Evolutionary conservation across 495 filamentous ascomycete species (phyloP), one percentile per base, ranked within the genome.

Genomic region (Talaromyces thailandensis): DNA sequence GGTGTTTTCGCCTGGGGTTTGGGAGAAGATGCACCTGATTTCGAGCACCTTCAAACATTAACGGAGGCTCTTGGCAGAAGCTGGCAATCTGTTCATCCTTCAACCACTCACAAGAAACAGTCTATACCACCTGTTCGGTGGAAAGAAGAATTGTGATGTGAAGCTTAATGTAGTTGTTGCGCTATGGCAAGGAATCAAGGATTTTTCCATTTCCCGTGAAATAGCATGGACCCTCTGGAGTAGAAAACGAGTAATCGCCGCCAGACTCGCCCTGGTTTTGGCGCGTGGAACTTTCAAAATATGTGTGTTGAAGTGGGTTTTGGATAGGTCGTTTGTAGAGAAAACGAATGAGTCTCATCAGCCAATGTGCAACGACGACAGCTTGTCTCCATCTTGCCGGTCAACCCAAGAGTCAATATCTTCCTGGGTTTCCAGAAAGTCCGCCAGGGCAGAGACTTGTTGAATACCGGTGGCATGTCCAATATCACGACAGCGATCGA

Each of bases 1-100:
- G 87, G 87, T 12, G 82, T 88, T 25, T 88, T 90, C 75, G 85
- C 86, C 0, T 89, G 86, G 88, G 87, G 81, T 18, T 68, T 92
- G 64, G 88, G 87, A 2, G 88, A 90, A 72, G 88, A 91, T 75
- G 84, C 81, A 1, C 71, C 79, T 26, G 65, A 79, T 18, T 90
- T 77, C 61, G 71, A 73, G 58, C 88, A 89, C 71, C 67, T 90
- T 2, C 70, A 75, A 48, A 82, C 83, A 5, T 77, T 88, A 67
- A 84, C 80, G 18, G 43, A 18, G 16, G 43, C 43, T 48, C 5
- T 48, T 21, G n/a, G 9, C 43, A 48, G n/a, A 3, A 18, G n/a
- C 43, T 21, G n/a, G n/a, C n/a, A 48, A 9, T 18, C 43, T 48
- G n/a, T 8, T 21, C 43, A 18, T 9, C 21, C 14, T 23, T 48